Evolutionary conservation across 106 monocot genomes (phyloP), one percentile per base, ranked within the genome.

Genomic region (Dendrobium huoshanense): DNA sequence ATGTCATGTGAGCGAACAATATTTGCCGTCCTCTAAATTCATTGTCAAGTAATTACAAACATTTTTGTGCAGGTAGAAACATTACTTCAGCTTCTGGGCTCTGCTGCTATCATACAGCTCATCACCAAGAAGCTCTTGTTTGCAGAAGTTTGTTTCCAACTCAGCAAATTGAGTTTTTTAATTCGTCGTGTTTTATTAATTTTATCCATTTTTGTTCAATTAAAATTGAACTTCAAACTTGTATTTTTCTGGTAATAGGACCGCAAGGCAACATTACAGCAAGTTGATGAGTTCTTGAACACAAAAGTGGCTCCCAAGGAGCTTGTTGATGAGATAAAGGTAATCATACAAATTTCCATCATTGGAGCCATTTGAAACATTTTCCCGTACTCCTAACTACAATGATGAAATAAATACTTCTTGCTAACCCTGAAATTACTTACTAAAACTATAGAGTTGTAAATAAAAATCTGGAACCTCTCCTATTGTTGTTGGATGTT

Each of bases 281-380:
- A 97, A 82, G 44, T 91, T 59, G 89, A 91, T 74, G 94, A 97
- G 78, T 94, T 94, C 83, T 89, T 97, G 51, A 94, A 85, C 83
- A 97, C 89, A 4, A 94, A 94, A 80, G 89, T 97, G 82, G 94
- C 97, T 84, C 94, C 97, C 25, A 87, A 92, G 83, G 97, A 97
- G 78, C 90, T 97, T 84, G 88, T 80, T 87, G 91, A 88, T 78
- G 97, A 97, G 76, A 89, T 97, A 79, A 94, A 97, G 92, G 97
- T 97, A 88, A 55, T 17, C 8, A 11, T 51, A 51, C 15, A 15
- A 24, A 25, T 65, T 15, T 65, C 24, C 64, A 64, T 64, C 56
- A 56, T 19, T 56, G 16, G 19, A 56, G 20, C 16, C 56, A 56
- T 56, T 56, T 56, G 56, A 56, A 55, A 56, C 56, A 56, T 15